phyloP scores from a whole-genome alignment of 139 green algal species.

The Pycnococcus provasolii region DNA sequence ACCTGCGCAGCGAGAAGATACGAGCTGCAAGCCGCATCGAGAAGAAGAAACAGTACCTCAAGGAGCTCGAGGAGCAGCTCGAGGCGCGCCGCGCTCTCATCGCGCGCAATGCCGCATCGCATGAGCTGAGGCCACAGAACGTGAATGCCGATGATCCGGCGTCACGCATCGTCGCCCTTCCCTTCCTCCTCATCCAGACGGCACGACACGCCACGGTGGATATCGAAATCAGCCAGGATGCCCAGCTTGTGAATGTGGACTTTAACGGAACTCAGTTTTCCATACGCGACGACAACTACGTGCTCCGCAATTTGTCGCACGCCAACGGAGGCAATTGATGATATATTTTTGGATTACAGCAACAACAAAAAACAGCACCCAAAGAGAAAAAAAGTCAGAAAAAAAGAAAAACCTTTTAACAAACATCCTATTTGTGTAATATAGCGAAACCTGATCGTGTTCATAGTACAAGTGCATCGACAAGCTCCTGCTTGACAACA shows the following conservation, averaged over 20 bases:
- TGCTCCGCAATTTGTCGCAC: conserved; percentile 35
- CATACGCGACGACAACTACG: conserved; percentile 66
- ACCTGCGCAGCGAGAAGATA: neutral
- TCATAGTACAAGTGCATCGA: too few species aligned
- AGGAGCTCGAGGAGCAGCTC: conserved; percentile 60
- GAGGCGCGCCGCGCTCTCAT: conserved; percentile 18
- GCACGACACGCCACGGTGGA: conserved; percentile 66
- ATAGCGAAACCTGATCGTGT: too few species aligned
- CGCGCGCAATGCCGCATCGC: neutral
- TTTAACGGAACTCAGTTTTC: conserved; percentile 66
- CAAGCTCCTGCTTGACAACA: too few species aligned
- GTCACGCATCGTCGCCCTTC: neutral
- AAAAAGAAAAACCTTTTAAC: too few species aligned
- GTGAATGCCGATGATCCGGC: neutral
- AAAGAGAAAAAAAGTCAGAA: too few species aligned
- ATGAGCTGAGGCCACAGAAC: neutral
- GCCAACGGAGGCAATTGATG: too few species aligned
- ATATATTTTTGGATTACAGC: too few species aligned
- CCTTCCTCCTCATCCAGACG: conserved; percentile 37
- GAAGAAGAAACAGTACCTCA: conserved; percentile 31
- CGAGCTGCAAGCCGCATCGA: conserved; percentile 3
- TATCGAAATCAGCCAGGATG: conserved; percentile 71
- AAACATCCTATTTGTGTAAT: too few species aligned
- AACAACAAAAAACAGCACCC: too few species aligned
- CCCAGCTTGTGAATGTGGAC: conserved; percentile 67